Base-by-base conservation (phyloP, 768 basidiomycete genomes). In the Calocera cornea region DNA sequence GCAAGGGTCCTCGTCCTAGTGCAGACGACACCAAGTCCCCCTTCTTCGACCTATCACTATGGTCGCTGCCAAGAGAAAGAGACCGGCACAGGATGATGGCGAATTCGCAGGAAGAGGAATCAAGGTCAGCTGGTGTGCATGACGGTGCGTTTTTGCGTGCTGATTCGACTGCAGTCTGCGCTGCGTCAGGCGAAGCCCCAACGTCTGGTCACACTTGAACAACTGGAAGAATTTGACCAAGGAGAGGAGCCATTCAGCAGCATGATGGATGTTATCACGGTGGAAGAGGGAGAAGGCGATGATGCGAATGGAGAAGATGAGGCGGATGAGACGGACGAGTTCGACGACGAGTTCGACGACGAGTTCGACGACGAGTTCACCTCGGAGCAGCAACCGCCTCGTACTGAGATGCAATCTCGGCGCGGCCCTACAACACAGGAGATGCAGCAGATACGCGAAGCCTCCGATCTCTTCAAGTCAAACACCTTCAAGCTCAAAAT, bases 401-500 rank as follows among this genome's bases (percentile, higher is more conserved):
- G 3, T 17, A 34, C 44, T 19, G 44, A 17, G 19, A 7, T 24
- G 22, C 67, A 41, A 3, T 22, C 36, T 24, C 47, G 36, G 41
- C 71, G 72, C 22, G 72, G 77, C 1, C 77, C 77, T 1, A 78
- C 78, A 0, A 71, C 69, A n/a, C 72, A 73, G 65, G 89, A 93
- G 74, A 78, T 93, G 50, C 80, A 85, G 66, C 77, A 76, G 5
- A 86, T 93, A 69, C 88, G 86, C 73, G 89, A 90, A 69, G 87
- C 88, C 17, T 80, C 82, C 29, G 84, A 90, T 67, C 78, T 92
- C 24, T 92, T 86, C 75, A 82, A 83, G 71, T 93, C 91, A 0
- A 87, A 80, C 66, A 84, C 88, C 1, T 94, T 95, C 80, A 90
- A 91, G 71, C 81, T 95, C 10, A 90, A 94, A 63, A 67, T 79